A percentile compares a stretch with the other conserved stretches of the same genome.
Evolutionary conservation across 192 early-diverging fungal species (phyloP).

Genomic region (Jimgerdemannia flammicorona): DNA sequence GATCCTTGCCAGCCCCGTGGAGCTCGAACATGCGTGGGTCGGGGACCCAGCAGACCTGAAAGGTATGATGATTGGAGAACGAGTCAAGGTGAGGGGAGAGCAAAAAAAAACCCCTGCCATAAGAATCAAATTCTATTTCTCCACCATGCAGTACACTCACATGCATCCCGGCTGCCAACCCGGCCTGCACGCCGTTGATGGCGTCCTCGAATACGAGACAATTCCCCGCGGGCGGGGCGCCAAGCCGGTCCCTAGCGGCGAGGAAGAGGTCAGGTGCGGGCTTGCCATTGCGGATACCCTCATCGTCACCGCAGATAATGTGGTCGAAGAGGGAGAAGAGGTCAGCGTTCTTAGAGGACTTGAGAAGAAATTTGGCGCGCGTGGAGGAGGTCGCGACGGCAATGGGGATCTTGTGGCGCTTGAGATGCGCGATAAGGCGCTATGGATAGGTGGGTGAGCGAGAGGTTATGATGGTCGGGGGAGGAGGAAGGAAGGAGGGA

Average conservation of each 20-base stretch:
- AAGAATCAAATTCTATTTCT: background rate
- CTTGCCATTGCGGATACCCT: conserved; percentile 73
- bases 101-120: background rate
- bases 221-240: conserved; percentile 41
- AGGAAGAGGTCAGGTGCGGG: conserved; percentile 92
- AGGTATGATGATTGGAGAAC: background rate
- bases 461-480: conserved; percentile 18
- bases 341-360: conserved; percentile 62
- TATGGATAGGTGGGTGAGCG: conserved; percentile 6
- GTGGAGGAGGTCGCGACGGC: conserved; percentile 82
- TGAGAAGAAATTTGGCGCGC: conserved; percentile 69
- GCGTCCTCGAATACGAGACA: conserved; percentile 96
- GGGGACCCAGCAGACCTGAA: conserved; percentile 82
- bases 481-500: conserved; percentile 20
- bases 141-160: conserved; percentile 21
- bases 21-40: conserved; percentile 57
- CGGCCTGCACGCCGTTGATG: conserved; percentile 77
- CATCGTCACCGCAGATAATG: conserved; percentile 88
- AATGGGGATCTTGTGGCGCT: conserved; percentile 71
- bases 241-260: conserved; percentile 58
- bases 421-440: conserved; percentile 70
- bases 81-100: background rate
- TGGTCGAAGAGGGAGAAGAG: conserved; percentile 80
- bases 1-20: conserved; percentile 30
- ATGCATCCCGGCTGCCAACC: conserved; percentile 75